Conservation (phyloP, 2,329 filamentous ascomycete genomes). For the Penicillium frequentans region DNA sequence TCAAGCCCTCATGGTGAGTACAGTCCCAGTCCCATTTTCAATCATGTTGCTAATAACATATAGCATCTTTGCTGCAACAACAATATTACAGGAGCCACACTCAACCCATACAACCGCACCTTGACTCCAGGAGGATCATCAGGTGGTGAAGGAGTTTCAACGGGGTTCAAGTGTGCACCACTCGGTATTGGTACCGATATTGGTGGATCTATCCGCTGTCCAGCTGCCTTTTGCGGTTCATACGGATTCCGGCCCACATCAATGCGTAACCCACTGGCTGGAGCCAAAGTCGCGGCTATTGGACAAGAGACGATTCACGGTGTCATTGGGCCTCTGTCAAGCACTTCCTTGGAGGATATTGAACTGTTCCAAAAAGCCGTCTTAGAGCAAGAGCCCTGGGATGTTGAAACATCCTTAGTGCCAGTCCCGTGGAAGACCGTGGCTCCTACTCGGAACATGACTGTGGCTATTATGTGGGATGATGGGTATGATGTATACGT, state of each 20-base stretch:
- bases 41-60: slow-evolving; percentile 1
- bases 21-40: not conserved
- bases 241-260: slow-evolving; percentile 47
- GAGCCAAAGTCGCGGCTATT: slow-evolving; percentile 26
- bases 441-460: slow-evolving; percentile 24
- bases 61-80: slow-evolving; percentile 41
- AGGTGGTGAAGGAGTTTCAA: slow-evolving; percentile 46
- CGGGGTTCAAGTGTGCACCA: slow-evolving; percentile 43
- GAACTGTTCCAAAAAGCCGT: slow-evolving; percentile 41
- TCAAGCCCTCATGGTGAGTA: slow-evolving; percentile 40
- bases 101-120: slow-evolving; percentile 43
- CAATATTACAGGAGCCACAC: slow-evolving; percentile 41
- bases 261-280: slow-evolving; percentile 31
- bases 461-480: slow-evolving; percentile 62
- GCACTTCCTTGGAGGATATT: slow-evolving; percentile 32
- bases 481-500: slow-evolving; percentile 48
- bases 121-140: slow-evolving; percentile 46
- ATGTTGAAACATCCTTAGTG: slow-evolving; percentile 40
- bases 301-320: slow-evolving; percentile 43
- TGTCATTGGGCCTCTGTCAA: slow-evolving; percentile 31
- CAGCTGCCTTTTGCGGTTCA: slow-evolving; percentile 46
- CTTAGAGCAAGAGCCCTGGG: slow-evolving; percentile 44
- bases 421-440: slow-evolving; percentile 44
- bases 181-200: slow-evolving; percentile 51
- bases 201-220: slow-evolving; percentile 48